phyloP scores from a whole-genome alignment of 2,329 filamentous ascomycete species.

The Eutypella sp. region DNA sequence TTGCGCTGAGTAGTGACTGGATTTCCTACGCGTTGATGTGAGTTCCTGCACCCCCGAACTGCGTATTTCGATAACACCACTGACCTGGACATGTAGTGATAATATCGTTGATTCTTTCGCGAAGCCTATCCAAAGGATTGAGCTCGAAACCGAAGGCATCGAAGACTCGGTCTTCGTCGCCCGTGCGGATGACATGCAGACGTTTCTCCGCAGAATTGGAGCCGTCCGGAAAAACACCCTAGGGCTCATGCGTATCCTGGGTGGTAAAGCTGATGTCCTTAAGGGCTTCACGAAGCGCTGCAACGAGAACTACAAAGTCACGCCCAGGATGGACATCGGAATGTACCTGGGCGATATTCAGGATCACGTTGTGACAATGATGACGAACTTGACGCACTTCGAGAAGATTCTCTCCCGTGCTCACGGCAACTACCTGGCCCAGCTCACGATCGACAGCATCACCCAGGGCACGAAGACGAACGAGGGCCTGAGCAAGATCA shows the following conservation, averaged over 20 bases:
- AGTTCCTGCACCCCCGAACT: slow-evolving; percentile 28
- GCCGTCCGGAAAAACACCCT: slow-evolving; percentile 91
- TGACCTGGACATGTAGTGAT: slow-evolving; percentile 56
- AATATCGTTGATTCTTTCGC: slow-evolving; percentile 97
- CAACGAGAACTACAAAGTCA: slow-evolving; percentile 95
- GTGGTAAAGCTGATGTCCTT: slow-evolving; percentile 97
- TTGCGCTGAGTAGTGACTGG: slow-evolving; percentile 93
- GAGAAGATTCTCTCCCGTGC: slow-evolving; percentile 95
- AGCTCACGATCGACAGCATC: slow-evolving; percentile 88
- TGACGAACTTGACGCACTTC: slow-evolving; percentile 90
- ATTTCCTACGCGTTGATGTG: slow-evolving; percentile 97
- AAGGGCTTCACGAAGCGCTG: slow-evolving; percentile 97
- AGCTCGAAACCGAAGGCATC: slow-evolving; percentile 84
- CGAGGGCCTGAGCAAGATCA: slow-evolving; percentile 88
- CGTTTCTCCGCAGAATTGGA: slow-evolving; percentile 83
- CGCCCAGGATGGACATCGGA: slow-evolving; percentile 92
- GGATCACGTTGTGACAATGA: slow-evolving; percentile 99
- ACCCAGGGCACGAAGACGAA: slow-evolving; percentile 85
- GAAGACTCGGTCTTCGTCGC: slow-evolving; percentile 95
- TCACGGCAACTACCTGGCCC: slow-evolving; percentile 94
- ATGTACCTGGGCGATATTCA: slow-evolving; percentile 97
- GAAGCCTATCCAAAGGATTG: slow-evolving; percentile 80
- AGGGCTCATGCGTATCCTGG: slow-evolving; percentile 84
- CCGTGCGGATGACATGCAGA: slow-evolving; percentile 81
- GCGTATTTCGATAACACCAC: slow-evolving; percentile 17